Evolutionary conservation across 2,329 filamentous ascomycete genomes (phyloP), one percentile per base, ranked within the genome.

Genomic region (Fusarium sp.): DNA sequence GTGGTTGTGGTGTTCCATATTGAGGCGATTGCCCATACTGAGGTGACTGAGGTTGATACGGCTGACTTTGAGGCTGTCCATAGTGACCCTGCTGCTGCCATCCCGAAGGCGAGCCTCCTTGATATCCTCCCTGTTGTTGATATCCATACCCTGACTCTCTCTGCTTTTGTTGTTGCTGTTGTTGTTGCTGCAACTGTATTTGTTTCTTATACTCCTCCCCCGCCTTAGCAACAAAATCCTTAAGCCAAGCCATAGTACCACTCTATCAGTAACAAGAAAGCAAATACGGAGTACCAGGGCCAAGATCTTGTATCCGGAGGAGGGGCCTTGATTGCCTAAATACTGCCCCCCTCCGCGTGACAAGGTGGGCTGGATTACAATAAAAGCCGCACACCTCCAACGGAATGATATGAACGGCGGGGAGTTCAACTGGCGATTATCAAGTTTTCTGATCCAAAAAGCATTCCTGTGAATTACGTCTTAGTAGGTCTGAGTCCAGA

Each of bases 141-240:
- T 51, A 56, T 10, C 56, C 44, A 51, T 45, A 51, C 4, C 21
- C 55, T 3, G 24, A 48, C 4, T 23, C 26, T 38, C 47, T 56
- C 40, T 62, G 54, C 1, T 26, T 28, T 36, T 42, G 24, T 32
- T 65, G 53, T 15, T 11, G 57, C 46, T 46, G 40, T 34, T 56
- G 67, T 54, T 65, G 24, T 36, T 57, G 51, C 6, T 57, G 56
- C 56, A 42, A 26, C 40, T 54, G 34, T 28, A 42, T 19, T 15
- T 72, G 71, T 23, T 69, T 60, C 30, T 56, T 62, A 30, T 69
- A 70, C 49, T 70, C 60, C 23, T 73, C 70, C 8, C 69, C 70
- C 5, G 66, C 71, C 53, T 73, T 74, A 8, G 62, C 69, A 9
- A 74, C 43, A 19, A 69, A 54, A 4, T 62, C 68, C 6, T 66